Evolutionary conservation across 148 eudicot species (phyloP).

Genomic region (Selenicereus undatus): DNA sequence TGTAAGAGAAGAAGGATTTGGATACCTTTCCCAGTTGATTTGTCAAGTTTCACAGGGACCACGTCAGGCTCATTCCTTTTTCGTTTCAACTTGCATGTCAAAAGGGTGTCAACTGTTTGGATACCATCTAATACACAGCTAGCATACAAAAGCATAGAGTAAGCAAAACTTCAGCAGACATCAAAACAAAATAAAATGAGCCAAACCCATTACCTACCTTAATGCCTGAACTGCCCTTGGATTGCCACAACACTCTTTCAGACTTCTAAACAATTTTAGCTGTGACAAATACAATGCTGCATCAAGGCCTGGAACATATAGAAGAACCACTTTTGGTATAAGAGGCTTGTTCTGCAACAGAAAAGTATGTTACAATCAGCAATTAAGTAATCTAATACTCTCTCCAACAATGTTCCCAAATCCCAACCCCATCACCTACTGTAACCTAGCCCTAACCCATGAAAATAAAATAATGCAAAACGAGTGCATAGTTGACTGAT

Average conservation of each 20-base stretch:
- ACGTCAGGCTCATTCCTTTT: conserved; percentile 59
- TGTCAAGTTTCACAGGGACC: conserved; percentile 35
- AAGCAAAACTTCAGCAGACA: conserved; percentile 9
- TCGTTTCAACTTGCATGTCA: conserved; percentile 83
- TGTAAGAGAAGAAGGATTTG: background rate
- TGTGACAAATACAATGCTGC: conserved; percentile 82
- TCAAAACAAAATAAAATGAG: conserved; percentile 4
- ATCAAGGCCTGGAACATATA: conserved; percentile 96
- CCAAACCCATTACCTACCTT: conserved; percentile 50
- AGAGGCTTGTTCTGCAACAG: conserved; percentile 88
- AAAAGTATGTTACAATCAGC: conserved; percentile 19
- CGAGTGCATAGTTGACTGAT: no score
- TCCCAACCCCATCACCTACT: background rate
- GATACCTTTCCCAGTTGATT: conserved; percentile 52
- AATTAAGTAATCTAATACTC: background rate
- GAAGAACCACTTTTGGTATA: conserved; percentile 85
- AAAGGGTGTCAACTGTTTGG: conserved; percentile 86
- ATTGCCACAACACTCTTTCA: conserved; percentile 74
- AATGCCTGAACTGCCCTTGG: conserved; percentile 88
- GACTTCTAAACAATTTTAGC: conserved; percentile 48
- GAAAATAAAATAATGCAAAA: no score
- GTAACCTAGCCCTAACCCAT: no score
- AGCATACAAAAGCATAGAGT: conserved; percentile 40
- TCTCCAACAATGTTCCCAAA: background rate
- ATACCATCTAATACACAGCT: conserved; percentile 93